Percentiles rank a stretch among this genome's conserved stretches.
phyloP scores from a whole-genome alignment of 108 stramenopile species.

The Nitzschia sp. region DNA sequence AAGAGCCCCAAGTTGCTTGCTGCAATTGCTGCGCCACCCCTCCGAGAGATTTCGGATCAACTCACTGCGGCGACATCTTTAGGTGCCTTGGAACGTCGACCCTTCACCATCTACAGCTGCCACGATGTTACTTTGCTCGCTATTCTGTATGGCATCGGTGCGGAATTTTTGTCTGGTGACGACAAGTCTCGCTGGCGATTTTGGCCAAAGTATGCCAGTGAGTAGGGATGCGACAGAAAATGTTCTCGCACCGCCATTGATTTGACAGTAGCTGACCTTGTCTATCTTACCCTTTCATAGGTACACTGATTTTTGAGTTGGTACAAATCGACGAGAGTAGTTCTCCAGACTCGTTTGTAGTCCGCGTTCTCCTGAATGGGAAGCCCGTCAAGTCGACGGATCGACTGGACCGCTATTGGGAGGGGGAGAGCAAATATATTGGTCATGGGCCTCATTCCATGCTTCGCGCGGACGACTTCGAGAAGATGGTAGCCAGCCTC shows the following conservation, averaged over 20 bases:
- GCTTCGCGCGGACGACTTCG: slow-evolving; percentile 28
- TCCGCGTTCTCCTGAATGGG: slow-evolving; percentile 42
- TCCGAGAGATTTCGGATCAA: slow-evolving; percentile 46
- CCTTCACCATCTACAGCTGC: slow-evolving; percentile 71
- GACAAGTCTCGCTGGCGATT: slow-evolving; percentile 19
- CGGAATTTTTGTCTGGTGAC: slow-evolving; percentile 60
- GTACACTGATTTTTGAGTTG: slow-evolving; percentile 42
- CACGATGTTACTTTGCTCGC: slow-evolving; percentile 81
- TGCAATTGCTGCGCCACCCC: slow-evolving; percentile 61
- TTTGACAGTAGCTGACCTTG: background rate
- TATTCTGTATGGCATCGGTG: slow-evolving; percentile 71
- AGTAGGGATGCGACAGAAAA: too few relatives aligned
- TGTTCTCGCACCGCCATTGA: too few relatives aligned
- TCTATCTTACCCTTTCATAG: background rate
- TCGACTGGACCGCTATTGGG: background rate
- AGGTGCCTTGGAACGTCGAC: slow-evolving; percentile 33
- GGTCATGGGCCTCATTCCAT: slow-evolving; percentile 27
- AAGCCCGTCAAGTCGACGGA: slow-evolving; percentile 21
- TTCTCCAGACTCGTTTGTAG: slow-evolving; percentile 7
- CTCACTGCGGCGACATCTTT: slow-evolving; percentile 35
- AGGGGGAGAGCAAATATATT: background rate
- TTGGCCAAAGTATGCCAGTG: slow-evolving; percentile 52
- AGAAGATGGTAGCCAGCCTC: slow-evolving; percentile 19
- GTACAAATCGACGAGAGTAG: slow-evolving; percentile 15
- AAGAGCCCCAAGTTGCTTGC: slow-evolving; percentile 55